Percentiles rank a stretch among this genome's conserved stretches.
phyloP scores from a whole-genome alignment of 768 basidiomycete species.

The Leccinum olivaceopallidum region DNA sequence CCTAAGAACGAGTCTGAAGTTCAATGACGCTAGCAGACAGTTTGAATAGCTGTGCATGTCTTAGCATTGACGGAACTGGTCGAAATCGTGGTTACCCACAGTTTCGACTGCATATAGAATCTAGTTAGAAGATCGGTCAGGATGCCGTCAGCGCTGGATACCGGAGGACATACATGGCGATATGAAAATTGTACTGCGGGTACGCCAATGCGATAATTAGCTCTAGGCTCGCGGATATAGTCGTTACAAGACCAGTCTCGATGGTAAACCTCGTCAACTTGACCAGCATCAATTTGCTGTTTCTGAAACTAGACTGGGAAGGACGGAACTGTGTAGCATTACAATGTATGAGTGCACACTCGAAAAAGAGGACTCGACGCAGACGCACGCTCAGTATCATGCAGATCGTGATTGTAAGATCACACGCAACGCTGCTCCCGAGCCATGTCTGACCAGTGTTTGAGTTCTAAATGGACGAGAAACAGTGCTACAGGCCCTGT shows the following conservation, averaged over 20 bases:
- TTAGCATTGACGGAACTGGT: not conserved
- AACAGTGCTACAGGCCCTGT: not conserved
- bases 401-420: not conserved
- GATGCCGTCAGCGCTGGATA: not conserved
- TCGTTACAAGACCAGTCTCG: slow-evolving; percentile 27
- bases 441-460: not conserved
- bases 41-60: not conserved
- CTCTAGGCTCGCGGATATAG: slow-evolving; percentile 17
- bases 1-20: not conserved
- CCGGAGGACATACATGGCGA: slow-evolving; percentile 20
- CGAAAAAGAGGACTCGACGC: not conserved
- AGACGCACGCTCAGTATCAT: not conserved
- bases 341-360: not conserved
- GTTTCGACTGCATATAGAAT: not conserved
- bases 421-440: not conserved
- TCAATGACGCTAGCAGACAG: not conserved
- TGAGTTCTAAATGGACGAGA: not conserved
- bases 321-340: slow-evolving; percentile 14
- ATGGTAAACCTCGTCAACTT: slow-evolving; percentile 24
- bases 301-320: slow-evolving; percentile 7
- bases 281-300: slow-evolving; percentile 2
- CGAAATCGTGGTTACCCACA: not conserved
- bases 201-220: slow-evolving; percentile 10
- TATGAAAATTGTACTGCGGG: slow-evolving; percentile 9
- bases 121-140: not conserved